Evolutionary conservation across 805 yeast species (phyloP).

Genomic region (Teunomyces cretensis): DNA sequence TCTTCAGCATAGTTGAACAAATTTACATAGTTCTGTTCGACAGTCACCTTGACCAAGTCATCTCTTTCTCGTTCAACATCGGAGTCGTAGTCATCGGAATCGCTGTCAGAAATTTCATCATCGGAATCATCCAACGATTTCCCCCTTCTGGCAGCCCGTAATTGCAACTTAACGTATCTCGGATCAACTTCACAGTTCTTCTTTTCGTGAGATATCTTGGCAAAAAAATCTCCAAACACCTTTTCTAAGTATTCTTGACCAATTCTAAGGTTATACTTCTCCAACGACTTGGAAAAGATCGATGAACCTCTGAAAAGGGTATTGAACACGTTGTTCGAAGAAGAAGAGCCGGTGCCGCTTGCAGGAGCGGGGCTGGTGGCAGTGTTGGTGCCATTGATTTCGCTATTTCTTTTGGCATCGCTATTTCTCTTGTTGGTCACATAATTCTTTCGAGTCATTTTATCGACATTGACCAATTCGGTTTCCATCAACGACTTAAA

Average conservation of each 20-base stretch:
- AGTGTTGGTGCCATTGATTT: constrained; percentile 4
- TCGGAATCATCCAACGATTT: constrained; percentile 19
- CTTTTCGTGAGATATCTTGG: constrained; percentile 48
- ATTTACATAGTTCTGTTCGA: constrained; percentile 49
- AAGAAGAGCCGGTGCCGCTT: constrained; percentile 8
- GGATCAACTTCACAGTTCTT: constrained; percentile 84
- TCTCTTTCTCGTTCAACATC: constrained; percentile 37
- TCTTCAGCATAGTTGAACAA: constrained; percentile 52
- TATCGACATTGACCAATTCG: constrained; percentile 57
- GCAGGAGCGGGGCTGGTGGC: constrained; percentile 5
- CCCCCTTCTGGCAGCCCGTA: constrained; percentile 21
- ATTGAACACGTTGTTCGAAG: constrained; percentile 36
- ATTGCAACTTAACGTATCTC: constrained; percentile 44
- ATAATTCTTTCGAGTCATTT: constrained; percentile 43
- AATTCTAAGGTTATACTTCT: constrained; percentile 67
- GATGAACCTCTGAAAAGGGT: constrained; percentile 78
- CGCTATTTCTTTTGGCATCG: constrained; percentile 15
- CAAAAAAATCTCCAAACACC: constrained; percentile 69
- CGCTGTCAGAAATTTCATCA: constrained; percentile 16
- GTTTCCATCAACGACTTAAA: constrained; percentile 63
- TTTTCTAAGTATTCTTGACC: constrained; percentile 79
- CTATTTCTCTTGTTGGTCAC: constrained; percentile 22
- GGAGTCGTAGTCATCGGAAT: constrained; percentile 26
- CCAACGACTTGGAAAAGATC: constrained; percentile 77
- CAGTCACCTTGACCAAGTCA: constrained; percentile 25